Evolutionary conservation across 176 grass and related monocot species (phyloP).

Genomic region (Zoysia pacifica): DNA sequence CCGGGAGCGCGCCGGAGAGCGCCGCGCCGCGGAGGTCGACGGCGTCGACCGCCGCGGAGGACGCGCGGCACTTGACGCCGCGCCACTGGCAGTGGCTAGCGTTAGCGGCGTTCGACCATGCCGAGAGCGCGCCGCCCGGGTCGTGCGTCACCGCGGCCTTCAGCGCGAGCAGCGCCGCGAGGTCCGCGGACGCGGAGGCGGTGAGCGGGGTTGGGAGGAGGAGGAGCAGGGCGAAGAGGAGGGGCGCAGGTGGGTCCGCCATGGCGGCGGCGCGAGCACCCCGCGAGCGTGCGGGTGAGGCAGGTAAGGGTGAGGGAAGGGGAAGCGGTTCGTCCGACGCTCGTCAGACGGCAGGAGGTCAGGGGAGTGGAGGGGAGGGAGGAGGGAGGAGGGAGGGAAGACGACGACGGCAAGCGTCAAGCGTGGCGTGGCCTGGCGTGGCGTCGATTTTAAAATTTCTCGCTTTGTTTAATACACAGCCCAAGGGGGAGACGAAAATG

Average conservation of each 20-base stretch:
- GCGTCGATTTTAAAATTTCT: too few relatives aligned
- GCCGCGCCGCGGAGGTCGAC: constrained; percentile 42
- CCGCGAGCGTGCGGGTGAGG: not conserved
- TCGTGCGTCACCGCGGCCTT: constrained; percentile 51
- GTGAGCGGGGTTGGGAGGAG: constrained; percentile 18
- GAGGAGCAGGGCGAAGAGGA: not conserved
- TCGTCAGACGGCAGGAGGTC: too few relatives aligned
- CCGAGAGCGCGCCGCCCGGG: constrained; percentile 42
- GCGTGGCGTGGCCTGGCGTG: too few relatives aligned
- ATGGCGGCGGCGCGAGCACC: constrained; percentile 20
- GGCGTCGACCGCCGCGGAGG: constrained; percentile 26
- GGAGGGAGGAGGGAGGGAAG: too few relatives aligned
- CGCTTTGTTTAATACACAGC: too few relatives aligned
- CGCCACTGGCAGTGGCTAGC: constrained; percentile 49
- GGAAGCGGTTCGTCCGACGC: not conserved
- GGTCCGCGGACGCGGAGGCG: constrained; percentile 16
- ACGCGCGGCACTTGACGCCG: constrained; percentile 55
- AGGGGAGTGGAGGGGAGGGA: too few relatives aligned
- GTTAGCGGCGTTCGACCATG: constrained; percentile 35
- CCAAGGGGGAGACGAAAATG: too few relatives aligned
- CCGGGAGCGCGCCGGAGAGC: constrained; percentile 50
- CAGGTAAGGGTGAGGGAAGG: not conserved
- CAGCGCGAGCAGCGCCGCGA: constrained; percentile 46
- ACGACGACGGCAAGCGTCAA: too few relatives aligned
- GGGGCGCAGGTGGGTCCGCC: constrained; percentile 8